Conservation (phyloP, 1,139 yeast genomes). For the Nakaseomyces kungkrabaensis region DNA sequence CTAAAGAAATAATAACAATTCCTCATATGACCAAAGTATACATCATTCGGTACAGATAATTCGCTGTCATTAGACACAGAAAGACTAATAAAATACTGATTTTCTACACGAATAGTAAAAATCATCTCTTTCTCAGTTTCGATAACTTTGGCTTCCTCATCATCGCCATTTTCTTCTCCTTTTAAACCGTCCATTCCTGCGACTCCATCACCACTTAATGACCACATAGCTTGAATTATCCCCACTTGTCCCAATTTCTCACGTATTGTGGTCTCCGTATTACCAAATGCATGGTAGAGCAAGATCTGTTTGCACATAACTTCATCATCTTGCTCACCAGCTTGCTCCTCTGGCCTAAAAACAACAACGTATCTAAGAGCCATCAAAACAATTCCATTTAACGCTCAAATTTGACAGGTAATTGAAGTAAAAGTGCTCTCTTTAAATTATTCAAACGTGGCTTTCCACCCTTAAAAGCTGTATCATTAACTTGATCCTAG, state of each 20-base stretch:
- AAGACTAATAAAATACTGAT: constrained; percentile 15
- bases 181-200: constrained; percentile 11
- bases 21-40: constrained; percentile 19
- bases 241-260: constrained; percentile 31
- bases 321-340: neutral
- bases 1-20: constrained; percentile 22
- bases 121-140: constrained; percentile 25
- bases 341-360: neutral
- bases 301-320: constrained; percentile 15
- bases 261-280: constrained; percentile 16
- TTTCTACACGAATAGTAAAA: constrained; percentile 22
- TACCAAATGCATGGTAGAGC: constrained; percentile 23
- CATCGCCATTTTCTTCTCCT: neutral
- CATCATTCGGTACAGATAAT: neutral
- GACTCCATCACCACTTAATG: constrained; percentile 16
- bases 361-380: neutral
- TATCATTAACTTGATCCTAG: too few relatives aligned
- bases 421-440: too few relatives aligned
- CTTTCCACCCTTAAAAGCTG: too few relatives aligned
- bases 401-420: too few relatives aligned
- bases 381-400: neutral
- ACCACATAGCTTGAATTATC: constrained; percentile 31
- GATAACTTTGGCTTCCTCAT: constrained; percentile 16
- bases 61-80: constrained; percentile 9
- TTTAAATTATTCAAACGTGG: too few relatives aligned